Evolutionary conservation across 2,329 filamentous ascomycete genomes (phyloP), one percentile per base, ranked within the genome.

Genomic region (Hortaea werneckii): DNA sequence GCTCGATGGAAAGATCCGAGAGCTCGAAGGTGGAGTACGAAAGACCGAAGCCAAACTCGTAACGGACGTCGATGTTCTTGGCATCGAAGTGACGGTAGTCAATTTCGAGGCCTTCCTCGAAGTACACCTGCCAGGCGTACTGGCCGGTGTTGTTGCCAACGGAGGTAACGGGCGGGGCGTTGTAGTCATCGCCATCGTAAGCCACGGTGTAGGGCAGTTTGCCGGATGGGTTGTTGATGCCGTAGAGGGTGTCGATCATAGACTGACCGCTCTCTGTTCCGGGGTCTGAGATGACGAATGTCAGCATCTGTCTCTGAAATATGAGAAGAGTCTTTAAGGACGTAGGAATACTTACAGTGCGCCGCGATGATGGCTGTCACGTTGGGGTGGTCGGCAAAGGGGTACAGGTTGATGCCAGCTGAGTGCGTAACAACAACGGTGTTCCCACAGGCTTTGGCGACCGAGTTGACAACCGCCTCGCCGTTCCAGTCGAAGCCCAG

Each of bases 341-440:
- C 7, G 53, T 50, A 12, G 62, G 51, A 0, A 55, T 54, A 32
- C 52, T 49, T 1, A 59, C 59, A 10, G 34, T 58, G 53, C 38
- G 50, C 60, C 35, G 50, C 58, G 6, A 62, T 50, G 12, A 61
- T 47, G 10, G 60, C 60, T 1, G 60, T 63, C 49, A 62, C 50
- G 46, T 62, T 61, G 9, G 57, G 55, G 41, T 62, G 53, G 13
- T 59, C 53, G 48, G 56, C 52, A 51, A 51, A 62, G 32, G 46
- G 43, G 26, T 62, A 51, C 35, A 56, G 46, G n/a, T 55, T 49
- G 43, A 57, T 54, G n/a, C 68, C 68, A 13, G 60, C 62, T 5
- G 65, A 65, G 55, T 72, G 65, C 3, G 65, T 69, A 12, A 76
- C 59, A 29, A 77, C 73, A 29, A 77, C 59, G 1, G 73, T 76